Evolutionary conservation across 108 stramenopile species (phyloP), one percentile per base, ranked within the genome.

Genomic region (Stephanodiscus triporus): DNA sequence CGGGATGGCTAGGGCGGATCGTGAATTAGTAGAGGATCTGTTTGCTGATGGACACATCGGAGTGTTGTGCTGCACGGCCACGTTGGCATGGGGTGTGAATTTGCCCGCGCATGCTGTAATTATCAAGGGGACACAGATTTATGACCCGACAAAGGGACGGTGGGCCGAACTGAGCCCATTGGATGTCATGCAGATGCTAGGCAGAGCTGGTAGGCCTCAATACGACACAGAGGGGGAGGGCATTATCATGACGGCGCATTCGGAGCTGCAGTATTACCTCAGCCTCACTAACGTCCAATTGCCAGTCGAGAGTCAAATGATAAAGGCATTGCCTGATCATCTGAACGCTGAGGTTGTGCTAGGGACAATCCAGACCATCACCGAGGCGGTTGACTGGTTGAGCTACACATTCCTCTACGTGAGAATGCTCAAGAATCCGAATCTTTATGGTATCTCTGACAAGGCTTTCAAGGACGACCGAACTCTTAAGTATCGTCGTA

Each of bases 51-150:
- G 97, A 36, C 98, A 98, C 54, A 93, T 98, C 66, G 94, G 95
- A 47, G 98, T 98, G 8, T 86, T 99, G 23, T 90, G 95, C 54
- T 95, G 91, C 27, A 99, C 99, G 4, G 99, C 99, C 42, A 99
- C 99, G 19, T 84, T 99, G 34, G 99, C 99, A 2, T 99, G 99
- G 99, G 99, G 99, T 42, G 99, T 99, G 17, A 99, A 99, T 76
- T 84, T 99, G 14, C 99, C 99, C 23, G 98, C 97, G 4, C 98
- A 98, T 84, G 97, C 98, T 11, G 99, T 99, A 27, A 98, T 99
- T 66, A 98, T 99, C 80, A 98, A 97, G 72, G 99, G 99, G n/a
- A 99, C 99, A 23, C 98, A 99, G 77, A 96, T 99, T 64, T 99
- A 99, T 83, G 94, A 97, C 66, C 99, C 99, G 0, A 88, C 86